Base-by-base conservation (phyloP, 345 rosid genomes). In the Boechera stricta region DNA sequence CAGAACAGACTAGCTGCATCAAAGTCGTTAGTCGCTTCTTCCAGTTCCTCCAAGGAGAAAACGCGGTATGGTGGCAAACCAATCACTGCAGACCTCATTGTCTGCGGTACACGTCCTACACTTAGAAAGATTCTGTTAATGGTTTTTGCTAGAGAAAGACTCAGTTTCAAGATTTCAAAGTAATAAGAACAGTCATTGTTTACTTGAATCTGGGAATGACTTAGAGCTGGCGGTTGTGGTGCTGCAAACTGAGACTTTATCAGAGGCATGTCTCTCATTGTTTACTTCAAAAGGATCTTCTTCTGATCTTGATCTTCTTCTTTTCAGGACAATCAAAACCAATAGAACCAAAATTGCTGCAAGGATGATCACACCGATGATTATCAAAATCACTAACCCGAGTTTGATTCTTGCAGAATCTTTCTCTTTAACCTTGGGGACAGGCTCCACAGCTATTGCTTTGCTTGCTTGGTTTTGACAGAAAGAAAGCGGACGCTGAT, bases 21-120 rank as follows among this genome's bases (percentile, higher is more conserved):
- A 71, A 94, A 94, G 63, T 85, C 85, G 78, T 84, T 86, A 9
- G 97, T 94, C 33, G 91, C 98, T 59, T 89, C 93, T 80, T 94
- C 97, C 18, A 94, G 73, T 55, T 94, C 97, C 76, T 92, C 97
- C 78, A 90, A 79, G 18, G 87, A 81, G 85, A 87, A 92, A 58
- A 82, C 83, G 0, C 85, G 86, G 72, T 88, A 92, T 0, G 92
- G 89, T 24, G 90, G 86, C n/a, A 94, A 89, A 55, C 98, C 97
- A 3, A 94, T 85, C 28, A 90, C 90, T 32, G 89, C 90, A 11
- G 90, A 85, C 73, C 94, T 89, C 97, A 92, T 89, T 44, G 92
- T 88, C 59, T 87, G 92, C 1, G 95, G 95, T 76, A 89, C 93
- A 42, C 92, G 87, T 78, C 90, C 98, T 94, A 79, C 73, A 60